Base-by-base conservation (phyloP, 805 yeast species). In the Spathaspora hagerdaliae region DNA sequence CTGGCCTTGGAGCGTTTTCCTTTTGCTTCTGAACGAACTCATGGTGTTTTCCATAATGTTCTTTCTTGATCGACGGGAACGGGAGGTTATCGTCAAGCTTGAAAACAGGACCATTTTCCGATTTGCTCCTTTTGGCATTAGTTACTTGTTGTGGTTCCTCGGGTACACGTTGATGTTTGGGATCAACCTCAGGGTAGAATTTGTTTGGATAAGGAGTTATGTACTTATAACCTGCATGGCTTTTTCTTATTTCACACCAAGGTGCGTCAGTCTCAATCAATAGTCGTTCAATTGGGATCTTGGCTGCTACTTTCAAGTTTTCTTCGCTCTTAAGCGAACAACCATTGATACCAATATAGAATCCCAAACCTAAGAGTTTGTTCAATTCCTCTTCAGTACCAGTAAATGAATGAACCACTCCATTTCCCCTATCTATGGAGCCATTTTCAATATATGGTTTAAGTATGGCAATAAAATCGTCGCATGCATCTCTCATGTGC, bases 211-310 rank as follows among this genome's bases (percentile, higher is more conserved):
- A 77, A 7, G 67, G 57, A 0, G 81, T 65, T 29, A 90, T 59
- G 50, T 70, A 75, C 50, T 78, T 67, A 64, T 78, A 81, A 12
- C 94, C 78, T 2, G 89, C 88, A 60, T 89, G 96, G 8, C 94
- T 76, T 52, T 80, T 86, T 47, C 95, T 74, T 39, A 94, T 80
- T 59, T 91, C 98, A 69, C 99, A 94, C 99, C 99, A 94, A 1
- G 99, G 99, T 3, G 97, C 90, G 65, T 94, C 99, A 0, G 97
- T 92, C 60, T 94, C 99, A 8, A 94, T 77, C 75, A 92, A 65
- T 37, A 94, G 62, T 55, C 74, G 77, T 5, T 82, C 79, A 7
- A 81, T 56, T 0, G 98, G 98, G n/a, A 94, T 77, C 24, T 61
- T 56, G 36, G 69, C 65, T 0, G 83, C 88, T 24, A 83, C 89